Percentiles rank a stretch among this genome's conserved stretches.
Evolutionary conservation across 2,329 filamentous ascomycete species (phyloP).

Genomic region (Diaporthe aspalathi): DNA sequence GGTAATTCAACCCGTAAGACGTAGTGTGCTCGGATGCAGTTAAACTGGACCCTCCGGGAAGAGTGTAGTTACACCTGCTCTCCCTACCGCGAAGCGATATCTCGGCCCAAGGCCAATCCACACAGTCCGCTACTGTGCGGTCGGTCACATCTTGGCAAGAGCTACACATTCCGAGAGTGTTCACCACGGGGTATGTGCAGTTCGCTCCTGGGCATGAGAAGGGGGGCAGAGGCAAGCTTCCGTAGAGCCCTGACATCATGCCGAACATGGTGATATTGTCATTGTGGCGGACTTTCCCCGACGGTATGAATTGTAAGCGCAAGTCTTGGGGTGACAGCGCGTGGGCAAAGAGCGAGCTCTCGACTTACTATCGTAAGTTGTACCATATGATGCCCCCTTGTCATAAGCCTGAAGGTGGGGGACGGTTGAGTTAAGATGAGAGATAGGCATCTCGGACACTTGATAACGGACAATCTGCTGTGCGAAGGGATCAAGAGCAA

Average conservation of each 20-base stretch:
- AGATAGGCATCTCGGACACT: not conserved
- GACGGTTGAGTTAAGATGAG: not conserved
- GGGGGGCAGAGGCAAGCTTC: not conserved
- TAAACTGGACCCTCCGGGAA: not conserved
- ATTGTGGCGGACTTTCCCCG: not conserved
- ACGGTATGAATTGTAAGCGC: not conserved
- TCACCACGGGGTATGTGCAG: not conserved
- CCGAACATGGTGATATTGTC: not conserved
- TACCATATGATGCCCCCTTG: not conserved
- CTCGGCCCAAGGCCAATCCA: not conserved
- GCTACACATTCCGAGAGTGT: not conserved
- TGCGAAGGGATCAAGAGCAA: conserved; percentile 7
- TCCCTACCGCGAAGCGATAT: not conserved
- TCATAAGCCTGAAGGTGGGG: not conserved
- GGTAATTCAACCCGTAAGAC: not conserved
- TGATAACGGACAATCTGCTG: not conserved
- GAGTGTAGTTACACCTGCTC: conserved; percentile 7
- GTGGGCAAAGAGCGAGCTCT: not conserved
- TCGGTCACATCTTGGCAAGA: not conserved
- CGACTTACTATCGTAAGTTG: not conserved
- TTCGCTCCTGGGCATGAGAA: not conserved
- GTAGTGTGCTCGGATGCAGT: not conserved
- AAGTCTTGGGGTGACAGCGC: not conserved
- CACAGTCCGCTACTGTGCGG: not conserved
- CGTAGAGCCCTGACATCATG: conserved; percentile 1